phyloP scores from a whole-genome alignment of 495 filamentous ascomycete species.

The Trypethelium eluteriae region DNA sequence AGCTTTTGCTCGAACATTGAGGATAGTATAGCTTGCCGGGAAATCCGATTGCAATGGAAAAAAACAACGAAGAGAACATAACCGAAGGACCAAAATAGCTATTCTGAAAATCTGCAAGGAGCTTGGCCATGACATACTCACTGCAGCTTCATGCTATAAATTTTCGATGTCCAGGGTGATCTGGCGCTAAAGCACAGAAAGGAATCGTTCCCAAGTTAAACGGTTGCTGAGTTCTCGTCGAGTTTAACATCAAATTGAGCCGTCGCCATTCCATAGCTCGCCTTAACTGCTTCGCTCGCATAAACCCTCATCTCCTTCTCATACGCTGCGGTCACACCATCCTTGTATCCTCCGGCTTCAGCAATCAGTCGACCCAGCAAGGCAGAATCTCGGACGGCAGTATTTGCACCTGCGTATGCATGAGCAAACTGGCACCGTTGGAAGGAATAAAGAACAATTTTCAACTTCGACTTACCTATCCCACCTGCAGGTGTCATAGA shows the following conservation, averaged over 20 bases:
- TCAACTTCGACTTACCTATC: conserved; percentile 34
- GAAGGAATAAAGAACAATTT: background rate
- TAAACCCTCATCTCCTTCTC: conserved; percentile 52
- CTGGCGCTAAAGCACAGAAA: background rate
- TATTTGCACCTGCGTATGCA: conserved; percentile 38
- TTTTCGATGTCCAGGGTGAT: background rate
- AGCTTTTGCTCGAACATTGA: background rate
- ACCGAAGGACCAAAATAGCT: too few relatives aligned
- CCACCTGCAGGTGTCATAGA: conserved; percentile 56
- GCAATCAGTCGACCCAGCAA: conserved; percentile 41
- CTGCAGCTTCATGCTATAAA: background rate
- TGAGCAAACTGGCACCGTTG: background rate
- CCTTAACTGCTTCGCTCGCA: conserved; percentile 42
- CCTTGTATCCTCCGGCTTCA: conserved; percentile 32
- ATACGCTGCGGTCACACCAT: conserved; percentile 44
- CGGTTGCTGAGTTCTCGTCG: conserved; percentile 23
- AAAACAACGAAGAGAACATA: too few relatives aligned
- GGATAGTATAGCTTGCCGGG: background rate
- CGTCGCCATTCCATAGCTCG: conserved; percentile 41
- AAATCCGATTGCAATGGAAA: too few relatives aligned
- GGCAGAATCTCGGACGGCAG: conserved; percentile 47
- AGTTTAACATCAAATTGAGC: conserved; percentile 34
- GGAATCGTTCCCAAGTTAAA: conserved; percentile 12
- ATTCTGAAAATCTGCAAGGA: too few relatives aligned
- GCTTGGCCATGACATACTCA: background rate